phyloP scores from a whole-genome alignment of 805 yeast species.

The Candida chilensis region DNA sequence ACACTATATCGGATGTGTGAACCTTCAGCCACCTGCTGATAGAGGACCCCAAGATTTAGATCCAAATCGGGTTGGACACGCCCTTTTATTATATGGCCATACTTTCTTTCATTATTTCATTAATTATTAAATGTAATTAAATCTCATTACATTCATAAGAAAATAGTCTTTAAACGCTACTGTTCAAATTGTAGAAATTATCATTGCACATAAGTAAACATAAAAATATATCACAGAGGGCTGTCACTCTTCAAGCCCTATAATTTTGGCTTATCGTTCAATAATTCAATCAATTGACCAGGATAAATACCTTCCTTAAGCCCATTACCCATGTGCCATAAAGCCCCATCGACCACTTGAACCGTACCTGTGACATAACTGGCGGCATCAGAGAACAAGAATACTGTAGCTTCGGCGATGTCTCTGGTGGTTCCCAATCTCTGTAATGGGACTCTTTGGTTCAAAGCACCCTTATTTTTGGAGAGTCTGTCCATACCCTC shows the following conservation, averaged over 20 bases:
- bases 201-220: too few relatives aligned
- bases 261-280: slow-evolving; percentile 12
- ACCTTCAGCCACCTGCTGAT: too few relatives aligned
- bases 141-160: too few relatives aligned
- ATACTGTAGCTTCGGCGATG: slow-evolving; percentile 84
- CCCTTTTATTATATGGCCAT: too few relatives aligned
- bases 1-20: slow-evolving; percentile 80
- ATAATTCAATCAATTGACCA: slow-evolving; percentile 1
- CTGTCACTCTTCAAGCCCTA: too few relatives aligned
- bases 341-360: slow-evolving; percentile 83
- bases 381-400: slow-evolving; percentile 77
- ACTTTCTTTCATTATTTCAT: too few relatives aligned
- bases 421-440: slow-evolving; percentile 65
- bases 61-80: too few relatives aligned
- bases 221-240: too few relatives aligned
- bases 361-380: slow-evolving; percentile 68
- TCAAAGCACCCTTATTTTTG: slow-evolving; percentile 28
- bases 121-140: too few relatives aligned
- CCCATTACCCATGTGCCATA: slow-evolving; percentile 66
- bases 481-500: slow-evolving; percentile 74
- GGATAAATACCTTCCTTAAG: not conserved
- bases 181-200: too few relatives aligned
- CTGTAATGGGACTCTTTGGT: slow-evolving; percentile 50
- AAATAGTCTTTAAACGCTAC: too few relatives aligned
- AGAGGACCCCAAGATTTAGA: too few relatives aligned